Conservation (phyloP, 768 basidiomycete species). For the Suillus luteus region DNA sequence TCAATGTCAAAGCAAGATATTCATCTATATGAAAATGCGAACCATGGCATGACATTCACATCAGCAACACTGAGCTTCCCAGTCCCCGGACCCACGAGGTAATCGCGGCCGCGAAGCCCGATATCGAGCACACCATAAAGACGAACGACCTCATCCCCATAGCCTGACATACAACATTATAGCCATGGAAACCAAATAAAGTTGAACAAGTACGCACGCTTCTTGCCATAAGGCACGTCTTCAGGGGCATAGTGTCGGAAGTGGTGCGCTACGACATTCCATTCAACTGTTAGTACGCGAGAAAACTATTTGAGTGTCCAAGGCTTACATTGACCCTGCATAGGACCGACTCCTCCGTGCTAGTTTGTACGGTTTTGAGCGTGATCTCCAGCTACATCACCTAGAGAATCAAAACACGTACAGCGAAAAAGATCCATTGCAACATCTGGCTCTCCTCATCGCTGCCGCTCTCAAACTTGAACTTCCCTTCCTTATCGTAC, state of each 20-base stretch:
- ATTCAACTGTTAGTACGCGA: slow-evolving; percentile 14
- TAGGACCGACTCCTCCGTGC: slow-evolving; percentile 85
- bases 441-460: slow-evolving; percentile 70
- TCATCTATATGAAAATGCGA: slow-evolving; percentile 10
- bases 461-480: slow-evolving; percentile 62
- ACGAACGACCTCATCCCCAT: slow-evolving; percentile 78
- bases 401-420: slow-evolving; percentile 29
- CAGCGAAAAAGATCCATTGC: slow-evolving; percentile 88
- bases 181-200: slow-evolving; percentile 10
- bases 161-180: slow-evolving; percentile 49
- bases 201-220: slow-evolving; percentile 42
- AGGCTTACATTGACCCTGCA: slow-evolving; percentile 68
- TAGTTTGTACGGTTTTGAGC: slow-evolving; percentile 27
- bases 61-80: slow-evolving; percentile 76
- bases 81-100: slow-evolving; percentile 71
- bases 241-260: slow-evolving; percentile 68
- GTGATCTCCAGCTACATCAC: not conserved
- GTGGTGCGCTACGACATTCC: slow-evolving; percentile 54
- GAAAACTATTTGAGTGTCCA: not conserved
- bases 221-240: slow-evolving; percentile 69
- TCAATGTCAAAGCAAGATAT: not conserved
- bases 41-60: slow-evolving; percentile 70
- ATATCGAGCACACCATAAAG: slow-evolving; percentile 84
- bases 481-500: slow-evolving; percentile 76
- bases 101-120: slow-evolving; percentile 73